Percentiles rank a stretch among this genome's conserved stretches.
These are phyloP conservation scores for Apophysomyces trapeziformis DNA, from an alignment of 371 early-diverging fungal genomes.

Conservation along the genomic window DNA sequence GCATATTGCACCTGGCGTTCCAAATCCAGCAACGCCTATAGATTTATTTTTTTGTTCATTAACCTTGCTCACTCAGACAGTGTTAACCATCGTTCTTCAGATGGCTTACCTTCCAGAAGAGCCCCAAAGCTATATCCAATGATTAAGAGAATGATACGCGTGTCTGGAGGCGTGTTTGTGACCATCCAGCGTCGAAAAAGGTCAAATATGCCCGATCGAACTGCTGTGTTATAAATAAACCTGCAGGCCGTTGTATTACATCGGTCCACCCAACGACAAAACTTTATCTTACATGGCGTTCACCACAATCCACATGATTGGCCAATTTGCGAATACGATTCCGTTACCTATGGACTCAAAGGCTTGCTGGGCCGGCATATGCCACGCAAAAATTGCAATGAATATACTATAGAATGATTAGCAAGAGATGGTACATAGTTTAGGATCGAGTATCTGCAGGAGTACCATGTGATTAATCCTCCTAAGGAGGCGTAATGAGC, in stretches of 20 bases:
- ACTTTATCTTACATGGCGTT: slow-evolving; percentile 44
- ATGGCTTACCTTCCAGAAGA: slow-evolving; percentile 43
- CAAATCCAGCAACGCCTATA: slow-evolving; percentile 54
- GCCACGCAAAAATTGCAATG: slow-evolving; percentile 58
- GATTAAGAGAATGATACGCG: slow-evolving; percentile 45
- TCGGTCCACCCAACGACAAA: not conserved
- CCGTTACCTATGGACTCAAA: slow-evolving; percentile 51
- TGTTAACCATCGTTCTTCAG: no score
- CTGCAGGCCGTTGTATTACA: slow-evolving; percentile 18
- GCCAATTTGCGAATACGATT: slow-evolving; percentile 56
- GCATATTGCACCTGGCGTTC: slow-evolving; percentile 58
- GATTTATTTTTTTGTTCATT: not conserved
- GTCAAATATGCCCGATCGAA: slow-evolving; percentile 50
- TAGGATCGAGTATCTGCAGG: not conserved
- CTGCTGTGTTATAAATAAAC: slow-evolving; percentile 50
- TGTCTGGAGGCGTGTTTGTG: slow-evolving; percentile 49
- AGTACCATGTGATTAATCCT: slow-evolving; percentile 44
- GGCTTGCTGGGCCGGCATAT: slow-evolving; percentile 55
- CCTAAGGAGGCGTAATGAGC: slow-evolving; percentile 41
- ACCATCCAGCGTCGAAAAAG: slow-evolving; percentile 56
- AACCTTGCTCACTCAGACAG: not conserved
- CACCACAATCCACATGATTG: slow-evolving; percentile 61
- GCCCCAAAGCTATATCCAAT: slow-evolving; percentile 53
- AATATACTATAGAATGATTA: slow-evolving; percentile 40
- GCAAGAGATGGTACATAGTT: not conserved